phyloP scores from a whole-genome alignment of 192 early-diverging fungal species.

The Mortierella hygrophila region DNA sequence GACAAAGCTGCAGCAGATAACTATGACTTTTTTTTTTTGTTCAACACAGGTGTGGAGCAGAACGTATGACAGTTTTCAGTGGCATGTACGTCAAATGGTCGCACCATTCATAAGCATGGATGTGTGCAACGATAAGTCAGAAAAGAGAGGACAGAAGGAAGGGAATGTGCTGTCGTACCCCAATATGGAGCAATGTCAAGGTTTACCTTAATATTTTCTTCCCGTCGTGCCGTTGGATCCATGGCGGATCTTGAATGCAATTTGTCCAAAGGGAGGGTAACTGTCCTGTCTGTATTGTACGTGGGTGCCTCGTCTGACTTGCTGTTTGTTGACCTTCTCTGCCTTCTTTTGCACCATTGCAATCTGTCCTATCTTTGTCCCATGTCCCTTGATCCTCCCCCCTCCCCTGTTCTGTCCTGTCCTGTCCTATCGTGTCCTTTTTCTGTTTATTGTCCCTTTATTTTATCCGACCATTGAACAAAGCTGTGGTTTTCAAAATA shows the following conservation, averaged over 20 bases:
- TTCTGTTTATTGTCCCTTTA: background rate
- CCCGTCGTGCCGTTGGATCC: background rate
- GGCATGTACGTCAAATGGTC: too few species aligned
- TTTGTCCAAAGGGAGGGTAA: too few species aligned
- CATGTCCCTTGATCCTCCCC: background rate
- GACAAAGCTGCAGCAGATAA: too few species aligned
- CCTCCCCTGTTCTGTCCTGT: too few species aligned
- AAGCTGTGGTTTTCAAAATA: background rate
- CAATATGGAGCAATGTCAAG: background rate
- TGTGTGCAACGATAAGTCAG: too few species aligned
- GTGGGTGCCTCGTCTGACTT: background rate
- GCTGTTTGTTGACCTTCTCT: background rate
- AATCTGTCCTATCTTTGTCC: background rate
- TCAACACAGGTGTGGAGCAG: background rate
- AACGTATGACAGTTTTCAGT: too few species aligned
- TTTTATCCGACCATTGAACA: background rate
- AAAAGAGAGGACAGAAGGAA: background rate
- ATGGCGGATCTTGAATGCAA: conserved; percentile 5
- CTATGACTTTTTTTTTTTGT: background rate
- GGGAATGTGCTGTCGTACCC: background rate
- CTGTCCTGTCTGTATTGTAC: background rate
- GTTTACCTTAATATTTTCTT: background rate
- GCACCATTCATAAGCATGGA: too few species aligned
- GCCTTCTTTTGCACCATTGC: background rate
- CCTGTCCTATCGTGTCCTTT: background rate